Evolutionary conservation across 306 rosid species (phyloP).

Genomic region (Quercus dentata): DNA sequence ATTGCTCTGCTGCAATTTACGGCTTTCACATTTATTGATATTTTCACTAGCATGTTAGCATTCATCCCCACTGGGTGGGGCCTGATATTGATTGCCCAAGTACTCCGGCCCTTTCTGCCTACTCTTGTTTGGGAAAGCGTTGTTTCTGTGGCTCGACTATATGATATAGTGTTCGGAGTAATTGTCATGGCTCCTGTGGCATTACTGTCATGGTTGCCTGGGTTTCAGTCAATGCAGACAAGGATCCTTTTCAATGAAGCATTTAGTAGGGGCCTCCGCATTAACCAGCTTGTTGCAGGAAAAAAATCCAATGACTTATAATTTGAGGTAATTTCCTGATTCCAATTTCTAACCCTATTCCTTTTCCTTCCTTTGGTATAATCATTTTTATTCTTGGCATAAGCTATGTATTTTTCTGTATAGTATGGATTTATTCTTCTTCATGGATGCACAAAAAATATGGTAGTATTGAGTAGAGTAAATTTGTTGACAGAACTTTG

Average conservation of each 20-base stretch:
- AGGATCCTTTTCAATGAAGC: constrained; percentile 85
- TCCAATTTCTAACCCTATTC: no score
- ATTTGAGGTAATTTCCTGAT: constrained; percentile 32
- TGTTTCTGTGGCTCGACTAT: constrained; percentile 64
- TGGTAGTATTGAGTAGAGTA: background rate
- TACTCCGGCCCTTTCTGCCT: constrained; percentile 52
- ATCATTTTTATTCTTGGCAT: background rate
- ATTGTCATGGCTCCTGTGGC: constrained; percentile 79
- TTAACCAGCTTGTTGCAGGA: constrained; percentile 71
- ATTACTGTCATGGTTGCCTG: constrained; percentile 80
- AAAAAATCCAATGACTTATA: constrained; percentile 43
- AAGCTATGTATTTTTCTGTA: background rate
- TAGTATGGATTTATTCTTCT: background rate
- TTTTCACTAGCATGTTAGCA: constrained; percentile 75
- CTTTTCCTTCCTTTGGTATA: background rate
- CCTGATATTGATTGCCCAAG: constrained; percentile 74
- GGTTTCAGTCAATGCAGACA: constrained; percentile 89
- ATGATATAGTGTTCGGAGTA: constrained; percentile 73
- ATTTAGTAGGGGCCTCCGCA: constrained; percentile 76
- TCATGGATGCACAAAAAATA: background rate
- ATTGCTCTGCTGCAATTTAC: constrained; percentile 68
- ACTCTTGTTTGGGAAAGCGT: constrained; percentile 55
- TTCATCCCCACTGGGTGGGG: constrained; percentile 96
- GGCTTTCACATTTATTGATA: constrained; percentile 45
- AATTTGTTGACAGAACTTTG: background rate